Evolutionary conservation across 805 yeast genomes (phyloP), one percentile per base, ranked within the genome.

Genomic region (Suhomyces sp.): DNA sequence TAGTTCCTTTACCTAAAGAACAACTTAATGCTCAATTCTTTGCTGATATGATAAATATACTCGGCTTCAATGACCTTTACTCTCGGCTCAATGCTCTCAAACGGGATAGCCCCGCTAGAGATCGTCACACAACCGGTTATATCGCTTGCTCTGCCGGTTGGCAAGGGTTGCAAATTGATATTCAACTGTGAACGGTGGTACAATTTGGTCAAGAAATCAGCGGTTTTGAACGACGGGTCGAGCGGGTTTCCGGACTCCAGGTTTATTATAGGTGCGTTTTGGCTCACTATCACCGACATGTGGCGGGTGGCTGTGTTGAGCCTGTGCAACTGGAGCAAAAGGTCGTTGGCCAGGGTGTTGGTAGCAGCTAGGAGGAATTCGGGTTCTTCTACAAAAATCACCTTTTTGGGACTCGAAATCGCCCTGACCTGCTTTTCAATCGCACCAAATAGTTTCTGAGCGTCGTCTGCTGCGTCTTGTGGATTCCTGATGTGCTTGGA

Each of bases 141-240:
- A 64, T 90, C 97, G 45, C 80, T 82, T 0, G 97, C 96, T 59
- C 90, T 76, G 0, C 96, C 96, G 0, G 96, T 89, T 3, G 80
- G 75, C 54, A 90, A 70, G 1, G 96, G 91, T 60, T 81, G 79
- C 35, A 90, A 63, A 19, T 78, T 73, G n/a, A 90, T 57, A 40
- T 83, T 73, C 42, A 83, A 55, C 31, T 76, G 73, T 0, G 88
- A 73, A 52, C 79, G 76, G 59, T 84, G 83, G 19, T 79, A 64
- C 22, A 83, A 55, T 52, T 77, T 78, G 2, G 73, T 66, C 23
- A 82, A 62, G 57, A 84, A 79, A 38, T 79, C 81, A 0, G 82
- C 65, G 17, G 75, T 72, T 54, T 77, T 76, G 63, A 65, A 79
- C 41, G 59, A 70, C 13, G 76, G 78, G 29, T 66, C 69, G 3